Conservation (phyloP, 1,284 basidiomycete genomes). For the Marasmius oreades region DNA sequence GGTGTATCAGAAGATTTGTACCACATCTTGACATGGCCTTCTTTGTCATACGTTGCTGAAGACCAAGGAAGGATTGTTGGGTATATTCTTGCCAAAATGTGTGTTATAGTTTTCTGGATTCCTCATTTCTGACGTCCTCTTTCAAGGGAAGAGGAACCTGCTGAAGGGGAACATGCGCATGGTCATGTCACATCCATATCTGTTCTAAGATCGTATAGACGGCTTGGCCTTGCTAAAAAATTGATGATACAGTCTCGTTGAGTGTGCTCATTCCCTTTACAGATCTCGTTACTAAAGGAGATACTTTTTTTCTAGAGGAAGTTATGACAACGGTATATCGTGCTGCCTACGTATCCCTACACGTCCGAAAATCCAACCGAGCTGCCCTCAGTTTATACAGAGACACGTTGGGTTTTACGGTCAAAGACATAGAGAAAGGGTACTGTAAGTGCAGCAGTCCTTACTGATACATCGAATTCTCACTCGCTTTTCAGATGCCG, state of each 20-base stretch:
- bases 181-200: conserved; percentile 97
- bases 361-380: conserved; percentile 91
- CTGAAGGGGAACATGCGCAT: conserved; percentile 62
- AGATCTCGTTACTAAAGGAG: conserved; percentile 8
- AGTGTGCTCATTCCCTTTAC: neutral
- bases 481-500: conserved; percentile 62
- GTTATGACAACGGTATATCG: conserved; percentile 87
- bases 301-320: conserved; percentile 55
- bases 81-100: conserved; percentile 98
- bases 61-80: conserved; percentile 93
- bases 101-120: conserved; percentile 19
- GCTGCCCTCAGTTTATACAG: conserved; percentile 86
- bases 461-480: conserved; percentile 17
- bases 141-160: conserved; percentile 66
- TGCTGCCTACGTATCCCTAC: conserved; percentile 84
- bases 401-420: conserved; percentile 87
- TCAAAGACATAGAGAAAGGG: conserved; percentile 82
- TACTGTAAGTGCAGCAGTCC: conserved; percentile 62
- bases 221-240: conserved; percentile 89
- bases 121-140: neutral
- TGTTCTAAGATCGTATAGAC: conserved; percentile 86
- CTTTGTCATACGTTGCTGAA: conserved; percentile 94
- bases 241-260: conserved; percentile 90
- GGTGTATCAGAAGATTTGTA: conserved; percentile 70
- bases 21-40: conserved; percentile 95